Base-by-base conservation (phyloP, 1,139 yeast species). In the Pichia sp. region DNA sequence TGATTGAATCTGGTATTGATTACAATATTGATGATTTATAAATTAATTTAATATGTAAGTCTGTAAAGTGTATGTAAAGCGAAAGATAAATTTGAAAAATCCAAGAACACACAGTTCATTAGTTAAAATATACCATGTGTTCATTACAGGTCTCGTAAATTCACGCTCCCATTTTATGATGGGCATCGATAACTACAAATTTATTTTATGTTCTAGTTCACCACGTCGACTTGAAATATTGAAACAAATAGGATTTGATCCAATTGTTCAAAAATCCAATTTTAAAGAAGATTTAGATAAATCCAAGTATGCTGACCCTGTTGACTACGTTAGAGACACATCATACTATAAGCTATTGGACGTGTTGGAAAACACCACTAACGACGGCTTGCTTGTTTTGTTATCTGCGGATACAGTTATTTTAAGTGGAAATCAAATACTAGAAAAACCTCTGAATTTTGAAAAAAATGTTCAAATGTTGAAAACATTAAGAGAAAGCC, bases 381-480 rank as follows among this genome's bases (percentile, higher is more conserved):
- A 32, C 18, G 22, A 8, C 15, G 25, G 15, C 13, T 40, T 27
- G 9, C 41, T 53, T 11, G 30, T 60, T 7, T 45, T 63, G 25
- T 42, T 59, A 26, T 53, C 95, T 1, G 92, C 96, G n/a, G 97
- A 94, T 61, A 88, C 97, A 0, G 76, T 92, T 11, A 78, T 90
- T n/a, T 79, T 80, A 24, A 70, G 78, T 43, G 72, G 76, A 40
- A 80, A 79, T 4, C 60, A 64, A 27, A 79, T 90, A 12, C 74
- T 80, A 55, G 97, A 90, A 63, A 92, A 92, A 63, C 98, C 98
- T 0, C 62, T 60, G 8, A 69, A 73, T 8, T 71, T 71, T 48
- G 69, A 68, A 47, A 74, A 63, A 53, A 89, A 88, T 63, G 71
- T 63, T 40, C 60, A 47, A 24, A 74, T 68, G 74, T 74, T 77